These are phyloP conservation scores for Pichiaceae sp. DNA, from an alignment of 1,139 yeast species.

Conservation along the genomic window DNA sequence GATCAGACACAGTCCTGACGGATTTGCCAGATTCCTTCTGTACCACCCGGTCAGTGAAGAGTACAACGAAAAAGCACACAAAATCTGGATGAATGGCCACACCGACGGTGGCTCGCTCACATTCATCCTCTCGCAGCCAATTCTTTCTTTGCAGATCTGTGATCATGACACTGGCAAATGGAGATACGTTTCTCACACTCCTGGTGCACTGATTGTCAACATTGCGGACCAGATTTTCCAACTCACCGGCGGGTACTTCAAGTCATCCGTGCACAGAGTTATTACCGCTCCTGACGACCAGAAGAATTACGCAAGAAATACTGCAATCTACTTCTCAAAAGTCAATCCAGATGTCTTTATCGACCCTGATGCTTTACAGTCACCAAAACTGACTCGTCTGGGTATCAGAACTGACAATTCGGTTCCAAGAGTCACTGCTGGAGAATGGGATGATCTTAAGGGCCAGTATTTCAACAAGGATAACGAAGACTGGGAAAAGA, in stretches of 20 bases:
- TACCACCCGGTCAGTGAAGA: conserved; percentile 28
- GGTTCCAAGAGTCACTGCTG: conserved; percentile 18
- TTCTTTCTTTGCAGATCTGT: conserved; percentile 39
- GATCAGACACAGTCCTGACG: conserved; percentile 27
- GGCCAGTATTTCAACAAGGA: conserved; percentile 16
- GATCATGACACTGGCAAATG: conserved; percentile 39
- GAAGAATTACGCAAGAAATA: conserved; percentile 29
- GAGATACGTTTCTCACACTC: conserved; percentile 39
- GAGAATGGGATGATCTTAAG: conserved; percentile 16
- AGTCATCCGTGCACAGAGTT: conserved; percentile 39
- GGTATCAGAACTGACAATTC: conserved; percentile 25
- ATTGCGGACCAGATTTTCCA: conserved; percentile 43
- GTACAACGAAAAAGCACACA: conserved; percentile 24
- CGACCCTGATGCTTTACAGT: conserved; percentile 25
- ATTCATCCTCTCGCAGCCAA: conserved; percentile 41
- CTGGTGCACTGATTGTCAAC: conserved; percentile 38
- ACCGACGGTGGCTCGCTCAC: conserved; percentile 42
- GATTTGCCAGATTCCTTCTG: conserved; percentile 35
- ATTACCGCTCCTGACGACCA: conserved; percentile 40
- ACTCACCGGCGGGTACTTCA: conserved; percentile 40
- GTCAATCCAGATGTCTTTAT: conserved; percentile 1
- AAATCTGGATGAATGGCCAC: conserved; percentile 43
- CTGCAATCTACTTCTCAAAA: conserved; percentile 31
- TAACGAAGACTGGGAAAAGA: conserved; percentile 8
- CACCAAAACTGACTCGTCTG: conserved; percentile 29